phyloP scores from a whole-genome alignment of 2,329 filamentous ascomycete species.

The Madurella mycetomatis region DNA sequence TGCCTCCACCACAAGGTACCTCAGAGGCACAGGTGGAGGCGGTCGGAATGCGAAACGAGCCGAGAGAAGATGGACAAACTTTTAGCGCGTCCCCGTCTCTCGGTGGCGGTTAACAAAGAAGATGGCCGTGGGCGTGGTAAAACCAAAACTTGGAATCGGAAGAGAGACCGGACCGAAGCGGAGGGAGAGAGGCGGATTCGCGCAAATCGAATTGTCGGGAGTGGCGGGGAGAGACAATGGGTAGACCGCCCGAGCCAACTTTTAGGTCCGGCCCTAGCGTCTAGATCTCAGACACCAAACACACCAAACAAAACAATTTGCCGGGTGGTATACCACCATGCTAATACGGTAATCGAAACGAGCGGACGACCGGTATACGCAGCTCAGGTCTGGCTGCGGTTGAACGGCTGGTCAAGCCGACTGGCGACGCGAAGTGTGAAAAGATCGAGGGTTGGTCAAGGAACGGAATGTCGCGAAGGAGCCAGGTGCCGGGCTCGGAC shows the following conservation, averaged over 20 bases:
- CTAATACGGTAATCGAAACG: constrained; percentile 12
- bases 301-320: background rate
- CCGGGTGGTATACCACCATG: background rate
- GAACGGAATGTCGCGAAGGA: constrained; percentile 14
- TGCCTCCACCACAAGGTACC: background rate
- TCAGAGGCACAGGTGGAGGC: constrained; percentile 2
- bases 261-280: constrained; percentile 15
- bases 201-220: background rate
- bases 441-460: background rate
- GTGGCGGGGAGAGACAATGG: constrained; percentile 12
- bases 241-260: constrained; percentile 9
- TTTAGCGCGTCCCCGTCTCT: background rate
- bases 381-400: background rate
- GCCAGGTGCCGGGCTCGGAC: constrained; percentile 1
- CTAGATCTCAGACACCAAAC: constrained; percentile 11
- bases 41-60: background rate
- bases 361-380: constrained; percentile 12
- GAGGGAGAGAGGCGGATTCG: constrained; percentile 1
- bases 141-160: background rate
- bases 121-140: too few relatives aligned
- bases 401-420: background rate
- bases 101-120: background rate
- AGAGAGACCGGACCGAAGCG: background rate
- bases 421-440: background rate
- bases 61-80: background rate